Base-by-base conservation (phyloP, 805 yeast species). In the Wickerhamiella dianesei region DNA sequence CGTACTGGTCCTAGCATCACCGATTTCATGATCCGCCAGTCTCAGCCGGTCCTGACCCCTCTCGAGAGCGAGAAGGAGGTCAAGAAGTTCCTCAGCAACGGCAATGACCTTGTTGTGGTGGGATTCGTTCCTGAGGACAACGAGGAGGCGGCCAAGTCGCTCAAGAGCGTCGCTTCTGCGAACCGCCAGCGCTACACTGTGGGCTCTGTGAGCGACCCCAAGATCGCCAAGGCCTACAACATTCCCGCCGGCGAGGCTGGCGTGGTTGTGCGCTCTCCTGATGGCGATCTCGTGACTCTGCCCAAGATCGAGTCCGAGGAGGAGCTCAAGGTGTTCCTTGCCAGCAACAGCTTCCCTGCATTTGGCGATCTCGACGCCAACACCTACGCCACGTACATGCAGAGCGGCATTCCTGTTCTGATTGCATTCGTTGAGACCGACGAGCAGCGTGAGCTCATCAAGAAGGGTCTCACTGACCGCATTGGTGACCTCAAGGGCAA, bases 321-420 rank as follows among this genome's bases (percentile, higher is more conserved):
- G 48, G 63, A 63, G 5, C 64, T 82, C 54, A 54, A 58, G 41
- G 63, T 65, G 35, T 81, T 80, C 61, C 66, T 79, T 55, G 64
- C 66, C 46, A 64, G 67, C 54, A 92, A 87, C 69, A 65, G 80
- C 43, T 74, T 82, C 62, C 96, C 96, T 48, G 72, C 75, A 58
- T 80, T 88, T 57, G 95, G 94, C 60, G 96, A 88, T 66, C 77
- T 89, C 54, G 79, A 77, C 59, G 87, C 92, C 54, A 71, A 75
- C 45, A 80, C 92, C 53, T 92, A 81, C 74, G 69, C 73, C 65
- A 61, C 71, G 39, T 92, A 88, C 72, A 77, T 84, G 74, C 67
- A 72, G 48, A 69, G 87, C 50, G 74, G 77, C 35, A 54, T 77
- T 48, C 98, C 98, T 52, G 68, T 92, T 55, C 94, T 85, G 46